Evolutionary conservation across 345 rosid genomes (phyloP).

Genomic region (Sonneratia alba): DNA sequence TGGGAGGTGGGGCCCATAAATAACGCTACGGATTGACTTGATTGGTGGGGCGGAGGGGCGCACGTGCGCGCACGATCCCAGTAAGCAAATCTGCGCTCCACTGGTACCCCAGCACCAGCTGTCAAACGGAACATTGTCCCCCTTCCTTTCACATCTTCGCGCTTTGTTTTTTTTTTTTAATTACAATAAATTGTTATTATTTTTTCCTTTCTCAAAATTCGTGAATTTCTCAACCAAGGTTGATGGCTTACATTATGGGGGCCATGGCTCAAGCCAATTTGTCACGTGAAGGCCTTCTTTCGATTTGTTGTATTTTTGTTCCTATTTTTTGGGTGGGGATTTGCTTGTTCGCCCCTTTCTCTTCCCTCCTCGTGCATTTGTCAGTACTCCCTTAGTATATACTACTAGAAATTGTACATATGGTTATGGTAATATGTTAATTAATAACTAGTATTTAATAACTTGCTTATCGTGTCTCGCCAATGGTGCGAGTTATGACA

Average conservation of each 20-base stretch:
- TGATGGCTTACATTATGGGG: not conserved
- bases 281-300: not conserved
- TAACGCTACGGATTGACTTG: not conserved
- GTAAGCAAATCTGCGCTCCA: not conserved
- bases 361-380: not conserved
- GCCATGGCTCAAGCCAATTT: not conserved
- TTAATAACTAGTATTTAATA: too few species aligned
- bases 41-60: not conserved
- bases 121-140: not conserved
- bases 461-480: too few species aligned
- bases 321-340: not conserved
- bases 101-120: not conserved
- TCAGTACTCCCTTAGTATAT: not conserved
- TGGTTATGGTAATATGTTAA: too few species aligned
- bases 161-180: not conserved
- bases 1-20: not conserved
- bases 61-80: constrained; percentile 6
- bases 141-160: not conserved
- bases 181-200: not conserved
- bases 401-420: not conserved
- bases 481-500: too few species aligned
- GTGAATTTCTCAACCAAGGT: not conserved
- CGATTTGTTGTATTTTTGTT: not conserved
- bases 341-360: not conserved
- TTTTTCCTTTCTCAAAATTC: not conserved